Evolutionary conservation across 306 rosid species (phyloP), one percentile per base, ranked within the genome.

Genomic region (Cucurbita pepo): DNA sequence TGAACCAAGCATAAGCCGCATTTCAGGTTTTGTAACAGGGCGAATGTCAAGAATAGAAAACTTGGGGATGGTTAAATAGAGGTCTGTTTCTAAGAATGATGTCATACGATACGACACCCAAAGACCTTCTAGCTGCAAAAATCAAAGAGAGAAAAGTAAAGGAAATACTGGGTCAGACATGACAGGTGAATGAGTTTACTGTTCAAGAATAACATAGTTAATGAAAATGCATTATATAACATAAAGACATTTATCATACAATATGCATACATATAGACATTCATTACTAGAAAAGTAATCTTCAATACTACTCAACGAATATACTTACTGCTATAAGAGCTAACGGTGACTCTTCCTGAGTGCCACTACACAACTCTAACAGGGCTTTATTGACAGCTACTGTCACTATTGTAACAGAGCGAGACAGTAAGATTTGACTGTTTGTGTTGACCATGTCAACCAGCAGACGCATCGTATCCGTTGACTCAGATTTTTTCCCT

Each of bases 1-100:
- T 65, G 96, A 89, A 75, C 99, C 99, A 69, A 94, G 97, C 99
- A 94, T 94, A 56, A 94, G 91, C 72, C 97, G 92, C 99, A 94
- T 91, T 82, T 91, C 99, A 71, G 97, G 92, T 82, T 86, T 91
- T 37, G 96, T 91, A 82, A 83, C 83, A 34, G 92, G 92, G 53
- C 96, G 96, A 80, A 88, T 84, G 76, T 94, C 99, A 25, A 94
- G 84, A 44, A 94, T 67, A 48, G 96, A 87, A 77, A 94, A 94
- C 71, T 85, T 91, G 21, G 97, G 97, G 80, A 94, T 88, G 18
- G 99, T 94, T 71, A 94, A 81, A 72, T 89, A 89, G 73, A 94
- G 91, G 77, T 94, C 99, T 56, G 79, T 86, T 78, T 94, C 99
- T 36, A 90, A 88, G 77, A 81, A 85, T 65, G 99, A 91, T 41